Evolutionary conservation across 257 asterid species (phyloP), one percentile per base, ranked within the genome.

Genomic region (Solanum clarkiae): DNA sequence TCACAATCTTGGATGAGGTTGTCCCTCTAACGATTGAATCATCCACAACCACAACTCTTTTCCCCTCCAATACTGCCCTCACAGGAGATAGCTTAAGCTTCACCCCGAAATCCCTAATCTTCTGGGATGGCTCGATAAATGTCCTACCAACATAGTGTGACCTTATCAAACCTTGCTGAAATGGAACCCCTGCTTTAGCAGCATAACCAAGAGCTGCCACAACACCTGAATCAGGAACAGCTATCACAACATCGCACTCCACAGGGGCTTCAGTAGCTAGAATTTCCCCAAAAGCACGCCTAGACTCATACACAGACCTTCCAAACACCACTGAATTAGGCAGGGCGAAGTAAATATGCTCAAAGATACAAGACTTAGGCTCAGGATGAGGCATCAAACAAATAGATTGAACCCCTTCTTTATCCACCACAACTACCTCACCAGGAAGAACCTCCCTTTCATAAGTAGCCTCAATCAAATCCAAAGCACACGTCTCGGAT

Each of bases 21-120:
- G 99, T 95, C 51, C 99, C 99, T 56, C 99, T 89, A 9, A 96
- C 98, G 10, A 96, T 96, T 2, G 98, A 96, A 89, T 95, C 99
- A 71, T 96, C 99, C 51, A 96, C 99, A 49, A 96, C 99, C 81
- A 95, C 98, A 12, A 96, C 99, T n/a, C 99, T 91, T 72, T 96
- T 96, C 16, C 99, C 99, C 65, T 95, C 98, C 90, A 96, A 84
- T 36, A 96, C 98, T 0, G 98, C 97, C 85, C 89, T 86, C 60
- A 96, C 98, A 0, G 99, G 97, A 0, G 99, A 92, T 16, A 96
- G 86, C 86, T 96, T 96, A 84, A 96, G 88, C 86, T 95, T 96
- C 87, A 96, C 98, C 6, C 99, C 99, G 24, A 96, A 94, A 81
- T 95, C 99, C 89, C 99, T 87, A 63, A 96, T 95, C 89, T 92